Evolutionary conservation across 2,329 filamentous ascomycete species (phyloP).

Genomic region (Aspergillus amoenus): DNA sequence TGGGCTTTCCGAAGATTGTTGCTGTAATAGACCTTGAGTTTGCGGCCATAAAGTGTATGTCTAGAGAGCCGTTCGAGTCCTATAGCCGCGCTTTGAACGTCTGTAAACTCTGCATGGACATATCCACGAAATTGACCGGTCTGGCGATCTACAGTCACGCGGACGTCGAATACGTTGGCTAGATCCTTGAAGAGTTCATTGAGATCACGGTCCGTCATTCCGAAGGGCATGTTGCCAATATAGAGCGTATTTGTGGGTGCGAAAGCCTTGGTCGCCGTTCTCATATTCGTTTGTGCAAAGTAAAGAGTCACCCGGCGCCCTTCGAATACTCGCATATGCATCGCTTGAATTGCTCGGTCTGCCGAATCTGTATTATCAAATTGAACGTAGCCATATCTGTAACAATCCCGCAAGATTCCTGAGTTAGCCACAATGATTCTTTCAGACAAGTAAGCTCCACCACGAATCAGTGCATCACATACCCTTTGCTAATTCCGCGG

Average conservation of each 20-base stretch:
- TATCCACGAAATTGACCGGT: slow-evolving; percentile 82
- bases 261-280: slow-evolving; percentile 24
- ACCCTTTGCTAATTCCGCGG: slow-evolving; percentile 69
- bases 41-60: slow-evolving; percentile 64
- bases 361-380: slow-evolving; percentile 57
- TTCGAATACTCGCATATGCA: slow-evolving; percentile 61
- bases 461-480: slow-evolving; percentile 23
- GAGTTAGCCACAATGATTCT: neutral
- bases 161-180: slow-evolving; percentile 69
- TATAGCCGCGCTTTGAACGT: slow-evolving; percentile 62
- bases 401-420: neutral
- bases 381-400: slow-evolving; percentile 66
- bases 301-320: slow-evolving; percentile 65
- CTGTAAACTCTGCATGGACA: slow-evolving; percentile 76
- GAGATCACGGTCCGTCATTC: slow-evolving; percentile 80
- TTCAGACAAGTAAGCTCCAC: neutral
- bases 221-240: slow-evolving; percentile 82
- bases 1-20: slow-evolving; percentile 6
- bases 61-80: slow-evolving; percentile 58
- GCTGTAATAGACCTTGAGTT: slow-evolving; percentile 66
- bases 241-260: slow-evolving; percentile 67
- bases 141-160: slow-evolving; percentile 77
- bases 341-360: slow-evolving; percentile 54
- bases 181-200: slow-evolving; percentile 73
- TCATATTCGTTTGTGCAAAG: slow-evolving; percentile 47